These are phyloP conservation scores for Anthoceros angustus DNA, from an alignment of 225 moss, liverwort and hornwort species.

Conservation along the genomic window DNA sequence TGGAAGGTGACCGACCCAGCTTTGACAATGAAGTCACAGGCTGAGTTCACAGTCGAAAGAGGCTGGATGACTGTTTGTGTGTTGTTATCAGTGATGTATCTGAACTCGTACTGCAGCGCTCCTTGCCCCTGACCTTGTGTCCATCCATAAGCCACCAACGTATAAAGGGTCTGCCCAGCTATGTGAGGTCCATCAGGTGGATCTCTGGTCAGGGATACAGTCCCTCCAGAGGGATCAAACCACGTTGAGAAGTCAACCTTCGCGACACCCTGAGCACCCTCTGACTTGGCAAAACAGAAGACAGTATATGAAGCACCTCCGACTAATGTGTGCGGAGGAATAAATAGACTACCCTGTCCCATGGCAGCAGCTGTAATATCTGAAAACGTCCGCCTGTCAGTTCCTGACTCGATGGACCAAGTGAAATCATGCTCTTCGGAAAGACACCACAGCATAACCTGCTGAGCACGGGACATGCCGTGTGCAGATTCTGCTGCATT, in stretches of 20 bases:
- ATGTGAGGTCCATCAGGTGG: slow-evolving; percentile 12
- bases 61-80: slow-evolving; percentile 26
- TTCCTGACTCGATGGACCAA: neutral
- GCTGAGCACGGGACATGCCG: neutral
- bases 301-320: slow-evolving; percentile 23
- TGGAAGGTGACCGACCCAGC: slow-evolving; percentile 22
- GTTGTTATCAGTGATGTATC: slow-evolving; percentile 12
- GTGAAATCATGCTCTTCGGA: neutral
- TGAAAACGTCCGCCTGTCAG: slow-evolving; percentile 2
- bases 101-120: slow-evolving; percentile 32
- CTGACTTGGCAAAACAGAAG: slow-evolving; percentile 14
- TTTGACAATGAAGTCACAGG: slow-evolving; percentile 15
- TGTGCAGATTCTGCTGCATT: neutral
- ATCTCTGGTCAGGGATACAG: slow-evolving; percentile 6
- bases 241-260: slow-evolving; percentile 17
- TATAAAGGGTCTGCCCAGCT: slow-evolving; percentile 28
- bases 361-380: slow-evolving; percentile 1
- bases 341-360: slow-evolving; percentile 18
- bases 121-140: slow-evolving; percentile 24
- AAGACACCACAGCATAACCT: neutral
- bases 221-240: slow-evolving; percentile 17
- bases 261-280: slow-evolving; percentile 9
- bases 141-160: slow-evolving; percentile 33
- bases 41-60: slow-evolving; percentile 17
- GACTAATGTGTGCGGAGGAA: slow-evolving; percentile 17